Base-by-base conservation (phyloP, 73 alveolate species). In the Symbiodinium natans region DNA sequence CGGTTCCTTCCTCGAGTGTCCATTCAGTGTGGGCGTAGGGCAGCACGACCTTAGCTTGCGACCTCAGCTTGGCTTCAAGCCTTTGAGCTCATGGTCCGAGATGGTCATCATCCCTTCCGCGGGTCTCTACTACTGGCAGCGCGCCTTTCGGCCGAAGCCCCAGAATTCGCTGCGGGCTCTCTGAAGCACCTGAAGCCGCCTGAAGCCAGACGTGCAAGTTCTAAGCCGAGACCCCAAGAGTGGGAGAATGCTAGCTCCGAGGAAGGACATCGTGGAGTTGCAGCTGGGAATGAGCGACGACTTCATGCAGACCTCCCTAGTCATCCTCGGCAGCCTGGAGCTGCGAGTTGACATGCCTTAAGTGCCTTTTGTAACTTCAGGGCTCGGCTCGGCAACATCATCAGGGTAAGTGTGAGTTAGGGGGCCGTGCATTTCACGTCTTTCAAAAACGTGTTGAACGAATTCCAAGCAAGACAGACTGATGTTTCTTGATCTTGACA, bases 41-140 rank as follows among this genome's bases (percentile, higher is more conserved):
- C 71, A 2, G 63, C n/a, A n/a, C n/a, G n/a, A n/a, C n/a, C n/a
- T n/a, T n/a, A n/a, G n/a, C n/a, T n/a, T n/a, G n/a, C n/a, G n/a
- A n/a, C n/a, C n/a, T n/a, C n/a, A n/a, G n/a, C n/a, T n/a, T n/a
- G n/a, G n/a, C n/a, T n/a, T n/a, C n/a, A n/a, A n/a, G n/a, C n/a
- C n/a, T n/a, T n/a, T n/a, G n/a, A n/a, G 56, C 56, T 43, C 56
- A 11, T 11, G 3, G 39, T 8, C 95, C 10, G 15, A 88, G 95
- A 88, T 90, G 52, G 77, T 90, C 96, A 39, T 90, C 88, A 90
- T 87, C 96, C 96, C 96, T 75, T 90, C 96, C 31, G 96, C 96
- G 31, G 96, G 96, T 29, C 77, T 90, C 87, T 90, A 90, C 87
- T 90, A 90, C 87, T 90, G 96, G 96, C 96, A 90, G 87, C 96